These are phyloP conservation scores for Loxodes magnus DNA, from an alignment of 73 alveolate species.

Conservation along the genomic window DNA sequence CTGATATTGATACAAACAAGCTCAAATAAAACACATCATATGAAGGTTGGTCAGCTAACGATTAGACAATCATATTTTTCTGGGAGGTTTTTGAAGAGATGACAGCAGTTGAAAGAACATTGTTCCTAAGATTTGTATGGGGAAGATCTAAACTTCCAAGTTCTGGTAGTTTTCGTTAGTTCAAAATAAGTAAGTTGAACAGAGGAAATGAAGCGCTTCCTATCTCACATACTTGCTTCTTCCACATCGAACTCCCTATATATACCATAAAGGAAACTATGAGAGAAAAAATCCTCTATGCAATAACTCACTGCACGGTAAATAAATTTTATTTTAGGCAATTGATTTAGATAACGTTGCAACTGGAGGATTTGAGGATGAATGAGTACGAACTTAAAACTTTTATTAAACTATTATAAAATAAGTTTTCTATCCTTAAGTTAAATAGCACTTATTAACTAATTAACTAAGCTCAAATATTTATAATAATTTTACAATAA, in stretches of 20 bases:
- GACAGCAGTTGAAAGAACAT: constrained; percentile 60
- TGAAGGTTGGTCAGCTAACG: constrained; percentile 52
- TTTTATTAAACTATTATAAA: no score
- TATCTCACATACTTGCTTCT: constrained; percentile 85
- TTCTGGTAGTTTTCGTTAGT: constrained; percentile 43
- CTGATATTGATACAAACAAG: constrained; percentile 53
- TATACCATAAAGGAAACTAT: constrained; percentile 58
- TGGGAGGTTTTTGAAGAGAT: constrained; percentile 82
- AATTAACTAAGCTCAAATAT: no score
- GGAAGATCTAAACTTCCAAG: constrained; percentile 89
- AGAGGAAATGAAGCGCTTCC: constrained; percentile 53
- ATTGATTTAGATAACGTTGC: constrained; percentile 33
- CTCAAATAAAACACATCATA: constrained; percentile 48
- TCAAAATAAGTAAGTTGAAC: constrained; percentile 18
- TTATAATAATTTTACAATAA: no score
- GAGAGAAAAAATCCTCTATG: constrained; percentile 68
- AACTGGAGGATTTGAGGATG: constrained; percentile 17
- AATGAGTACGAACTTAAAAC: no score
- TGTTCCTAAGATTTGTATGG: constrained; percentile 82
- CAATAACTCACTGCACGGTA: constrained; percentile 66
- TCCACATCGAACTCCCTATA: constrained; percentile 75
- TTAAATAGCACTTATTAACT: no score
- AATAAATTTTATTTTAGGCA: no score
- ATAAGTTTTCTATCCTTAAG: no score
- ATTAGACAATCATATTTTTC: constrained; percentile 48